Percentiles rank a stretch among this genome's conserved stretches.
phyloP scores from a whole-genome alignment of 2,329 filamentous ascomycete genomes.

The Neofusicoccum parvum region DNA sequence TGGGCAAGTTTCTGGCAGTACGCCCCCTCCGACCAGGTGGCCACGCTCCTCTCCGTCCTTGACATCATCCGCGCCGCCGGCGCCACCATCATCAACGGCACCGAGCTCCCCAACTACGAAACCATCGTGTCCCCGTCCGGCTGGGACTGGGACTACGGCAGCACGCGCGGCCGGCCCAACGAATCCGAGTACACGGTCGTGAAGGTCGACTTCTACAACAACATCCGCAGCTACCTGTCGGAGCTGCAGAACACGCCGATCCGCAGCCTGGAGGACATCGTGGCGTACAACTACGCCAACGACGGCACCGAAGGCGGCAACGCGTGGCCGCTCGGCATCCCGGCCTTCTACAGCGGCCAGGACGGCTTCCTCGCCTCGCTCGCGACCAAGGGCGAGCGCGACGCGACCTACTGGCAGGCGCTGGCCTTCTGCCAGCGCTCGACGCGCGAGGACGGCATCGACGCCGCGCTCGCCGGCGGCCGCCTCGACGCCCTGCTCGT shows the following conservation, averaged over 20 bases:
- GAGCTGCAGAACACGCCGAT: conserved; percentile 57
- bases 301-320: conserved; percentile 68
- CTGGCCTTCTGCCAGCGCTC: conserved; percentile 61
- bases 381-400: conserved; percentile 60
- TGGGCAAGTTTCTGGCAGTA: conserved; percentile 72
- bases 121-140: conserved; percentile 65
- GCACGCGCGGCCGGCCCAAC: conserved; percentile 64
- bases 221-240: conserved; percentile 65
- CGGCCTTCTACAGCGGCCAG: conserved; percentile 71
- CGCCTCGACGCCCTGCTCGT: conserved; percentile 66
- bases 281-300: conserved; percentile 53
- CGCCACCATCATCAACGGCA: conserved; percentile 68
- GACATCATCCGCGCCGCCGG: conserved; percentile 61
- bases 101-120: conserved; percentile 66
- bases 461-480: conserved; percentile 60
- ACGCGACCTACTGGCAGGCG: conserved; percentile 69
- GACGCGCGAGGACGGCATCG: conserved; percentile 67
- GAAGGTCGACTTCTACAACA: conserved; percentile 71
- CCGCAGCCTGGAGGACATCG: conserved; percentile 32
- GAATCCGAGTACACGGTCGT: conserved; percentile 74
- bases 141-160: conserved; percentile 76
- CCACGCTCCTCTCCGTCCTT: conserved; percentile 54
- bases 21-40: conserved; percentile 58
- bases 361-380: conserved; percentile 69
- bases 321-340: conserved; percentile 54